Conservation (phyloP, 805 yeast species). For the Tetrapisispora pingtungensis region DNA sequence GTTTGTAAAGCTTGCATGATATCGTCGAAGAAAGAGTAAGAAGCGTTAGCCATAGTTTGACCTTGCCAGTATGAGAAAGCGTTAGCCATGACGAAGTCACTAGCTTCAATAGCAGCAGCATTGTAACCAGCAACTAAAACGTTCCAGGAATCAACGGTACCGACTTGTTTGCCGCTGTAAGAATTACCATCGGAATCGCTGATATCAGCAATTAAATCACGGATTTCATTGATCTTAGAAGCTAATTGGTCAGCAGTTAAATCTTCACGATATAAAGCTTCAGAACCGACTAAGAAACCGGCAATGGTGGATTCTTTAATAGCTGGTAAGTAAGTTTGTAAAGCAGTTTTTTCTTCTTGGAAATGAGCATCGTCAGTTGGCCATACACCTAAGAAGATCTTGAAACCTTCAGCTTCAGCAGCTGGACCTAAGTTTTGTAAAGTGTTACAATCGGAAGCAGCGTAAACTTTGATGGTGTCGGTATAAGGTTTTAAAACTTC, state of each 20-base stretch:
- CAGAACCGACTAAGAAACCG: conserved; percentile 86
- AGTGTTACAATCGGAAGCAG: conserved; percentile 91
- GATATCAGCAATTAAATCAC: conserved; percentile 47
- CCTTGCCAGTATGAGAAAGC: conserved; percentile 99
- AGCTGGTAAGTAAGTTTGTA: conserved; percentile 58
- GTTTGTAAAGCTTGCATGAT: conserved; percentile 94
- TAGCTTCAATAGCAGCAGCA: conserved; percentile 59
- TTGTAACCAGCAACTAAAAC: conserved; percentile 71
- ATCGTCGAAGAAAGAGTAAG: conserved; percentile 90
- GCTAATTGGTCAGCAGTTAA: conserved; percentile 70
- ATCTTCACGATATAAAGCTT: conserved; percentile 88
- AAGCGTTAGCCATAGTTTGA: conserved; percentile 70
- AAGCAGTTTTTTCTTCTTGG: conserved; percentile 62
- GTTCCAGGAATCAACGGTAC: conserved; percentile 96
- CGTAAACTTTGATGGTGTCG: conserved; percentile 68
- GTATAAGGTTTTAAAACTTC: conserved; percentile 48
- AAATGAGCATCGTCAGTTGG: conserved; percentile 80
- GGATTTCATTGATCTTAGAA: conserved; percentile 50
- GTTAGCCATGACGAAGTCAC: conserved; percentile 84
- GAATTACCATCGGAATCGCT: conserved; percentile 75
- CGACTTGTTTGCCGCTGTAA: conserved; percentile 64
- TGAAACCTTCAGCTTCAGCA: conserved; percentile 67
- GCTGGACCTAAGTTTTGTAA: conserved; percentile 79
- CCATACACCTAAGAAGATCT: conserved; percentile 81
- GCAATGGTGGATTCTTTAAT: conserved; percentile 60